Base-by-base conservation (phyloP, 1,284 basidiomycete genomes). In the Cystobasidiaceae sp. region DNA sequence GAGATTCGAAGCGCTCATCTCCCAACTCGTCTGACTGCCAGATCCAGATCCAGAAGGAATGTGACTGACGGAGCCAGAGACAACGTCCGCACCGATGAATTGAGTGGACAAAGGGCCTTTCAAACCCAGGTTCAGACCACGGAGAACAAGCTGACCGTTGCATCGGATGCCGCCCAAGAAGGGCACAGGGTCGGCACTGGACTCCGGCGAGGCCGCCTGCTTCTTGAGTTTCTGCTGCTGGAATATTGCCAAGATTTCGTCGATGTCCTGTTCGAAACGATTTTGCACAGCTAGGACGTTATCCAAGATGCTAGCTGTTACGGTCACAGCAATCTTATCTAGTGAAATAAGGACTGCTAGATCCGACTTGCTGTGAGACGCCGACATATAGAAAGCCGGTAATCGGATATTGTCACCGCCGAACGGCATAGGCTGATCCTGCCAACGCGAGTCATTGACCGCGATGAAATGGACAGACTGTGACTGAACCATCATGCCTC, bases 201-300 rank as follows among this genome's bases (percentile, higher is more conserved):
- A 8, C 6, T 27, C 6, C 7, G 39, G 7, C 19, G 46, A 39
- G 7, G 43, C 37, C 2, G 11, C 28, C 37, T 41, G 41, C 9
- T 33, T 19, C 17, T 15, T 46, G 2, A 39, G 19, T 33, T 39
- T 44, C 84, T 72, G 87, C 81, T 66, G 82, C 83, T 28, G 86
- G 79, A 61, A 88, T 75, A 41, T 81, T 78, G 9, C 15, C 15
- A 90, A 77, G 27, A 91, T 79, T 69, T 92, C 89, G 69, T 86
- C 87, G 77, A 90, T 88, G 75, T 91, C 89, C 72, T 86, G 85
- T 6, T 87, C 89, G 67, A 90, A 90, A 72, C 90, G 89, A 70
- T 88, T 86, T 72, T 90, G 88, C 11, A 91, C 85, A 1, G 82
- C 83, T 1, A 90, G 80, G 3, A 90, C 75, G 6, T 86, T 86